A percentile compares a stretch with the other conserved stretches of the same genome.
These are phyloP conservation scores for Larix sibirica DNA, from an alignment of 83 land plant genomes.

Conservation along the genomic window DNA sequence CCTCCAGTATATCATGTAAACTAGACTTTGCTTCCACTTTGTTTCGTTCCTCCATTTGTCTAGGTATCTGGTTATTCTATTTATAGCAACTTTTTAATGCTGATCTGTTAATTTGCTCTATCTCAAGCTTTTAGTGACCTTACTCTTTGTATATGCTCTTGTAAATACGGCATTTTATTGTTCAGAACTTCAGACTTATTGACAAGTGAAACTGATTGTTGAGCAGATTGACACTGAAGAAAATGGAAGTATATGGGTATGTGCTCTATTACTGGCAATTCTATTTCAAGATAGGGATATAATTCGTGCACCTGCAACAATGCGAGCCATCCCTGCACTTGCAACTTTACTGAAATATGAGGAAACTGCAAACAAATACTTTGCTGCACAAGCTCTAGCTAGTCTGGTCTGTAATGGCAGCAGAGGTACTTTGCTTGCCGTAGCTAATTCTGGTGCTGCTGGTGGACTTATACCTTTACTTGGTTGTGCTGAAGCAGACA, in stretches of 20 bases:
- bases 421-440: constrained; percentile 91
- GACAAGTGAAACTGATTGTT: not conserved
- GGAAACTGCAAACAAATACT: constrained; percentile 77
- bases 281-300: constrained; percentile 92
- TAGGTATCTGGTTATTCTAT: not conserved
- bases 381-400: constrained; percentile 92
- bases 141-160: not conserved
- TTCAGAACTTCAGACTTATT: not conserved
- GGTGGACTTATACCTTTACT: constrained; percentile 86
- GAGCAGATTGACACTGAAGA: constrained; percentile 78
- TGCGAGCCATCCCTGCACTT: constrained; percentile 79
- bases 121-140: constrained; percentile 5
- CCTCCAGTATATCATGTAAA: no score
- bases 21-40: no score
- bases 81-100: not conserved
- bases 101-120: not conserved
- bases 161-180: no score
- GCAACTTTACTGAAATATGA: constrained; percentile 77
- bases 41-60: no score
- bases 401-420: constrained; percentile 98
- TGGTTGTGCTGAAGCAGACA: constrained; percentile 89
- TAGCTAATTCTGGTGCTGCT: constrained; percentile 95
- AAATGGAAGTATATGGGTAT: constrained; percentile 80
- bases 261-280: constrained; percentile 82
- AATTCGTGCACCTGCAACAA: constrained; percentile 78